Evolutionary conservation across 768 basidiomycete species (phyloP), one percentile per base, ranked within the genome.

Genomic region (Termitomyces eurrhizus): DNA sequence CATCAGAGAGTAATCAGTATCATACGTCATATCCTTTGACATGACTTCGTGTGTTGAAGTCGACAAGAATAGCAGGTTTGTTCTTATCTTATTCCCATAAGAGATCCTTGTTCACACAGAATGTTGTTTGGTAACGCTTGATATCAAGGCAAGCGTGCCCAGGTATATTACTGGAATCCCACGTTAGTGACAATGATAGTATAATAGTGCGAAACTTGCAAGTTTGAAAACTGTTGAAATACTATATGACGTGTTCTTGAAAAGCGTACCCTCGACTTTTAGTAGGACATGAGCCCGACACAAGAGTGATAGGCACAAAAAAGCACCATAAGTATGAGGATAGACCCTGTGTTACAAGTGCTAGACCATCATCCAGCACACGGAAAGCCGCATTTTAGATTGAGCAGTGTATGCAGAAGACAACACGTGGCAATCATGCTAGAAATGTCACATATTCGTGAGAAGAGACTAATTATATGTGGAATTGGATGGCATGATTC

Each of bases 71-170:
- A 26, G 52, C 50, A 52, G 21, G 24, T 45, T 58, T 32, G 55
- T 44, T 37, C 16, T 35, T n/a, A 18, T 32, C 2, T 5, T 33
- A 51, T 7, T 56, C 59, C 53, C 13, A 57, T 36, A 51, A 44
- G 14, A 54, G 61, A 21, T 18, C 37, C 21, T 55, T 56, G 14
- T 60, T 62, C 64, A 60, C 64, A 61, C 50, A 49, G n/a, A 32
- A 54, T 21, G 26, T 24, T 42, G 8, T 32, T 57, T 32, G 24
- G 42, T 33, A 57, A 29, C 48, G 39, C 24, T 24, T 24, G 18
- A 32, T 32, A 37, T 33, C 32, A 33, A 35, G 18, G 39, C 26
- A 41, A 29, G 14, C 9, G n/a, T 32, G 32, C 42, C 52, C 35
- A 21, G 35, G 1, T 36, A 37, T 44, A 18, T 35, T 24, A 44